Base-by-base conservation (phyloP, 2,329 filamentous ascomycete species). In the Penicillium capsulatum region DNA sequence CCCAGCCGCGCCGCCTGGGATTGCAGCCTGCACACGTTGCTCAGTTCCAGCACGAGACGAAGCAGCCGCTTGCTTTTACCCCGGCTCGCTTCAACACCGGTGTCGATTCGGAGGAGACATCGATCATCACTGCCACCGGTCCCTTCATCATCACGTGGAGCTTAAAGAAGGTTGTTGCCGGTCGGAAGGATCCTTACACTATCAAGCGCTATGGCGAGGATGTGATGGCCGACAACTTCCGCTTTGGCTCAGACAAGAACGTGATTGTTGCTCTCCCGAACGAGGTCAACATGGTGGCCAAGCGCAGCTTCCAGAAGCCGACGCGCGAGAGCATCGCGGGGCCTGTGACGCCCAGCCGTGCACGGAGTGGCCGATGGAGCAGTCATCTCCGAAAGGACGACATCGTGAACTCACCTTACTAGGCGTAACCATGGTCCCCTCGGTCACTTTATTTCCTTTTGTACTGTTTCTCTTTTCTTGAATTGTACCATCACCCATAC, bases 161-260 rank as follows among this genome's bases (percentile, higher is more conserved):
- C 61, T 66, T 98, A 65, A 92, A 89, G 76, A 94, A 94, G 73
- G 77, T 97, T 1, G 66, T 96, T 10, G 76, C 75, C 15, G 87
- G 86, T 36, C 78, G 77, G 50, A 92, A 90, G 66, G 85, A 92
- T 44, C 84, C 91, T 0, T 98, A 98, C 70, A 86, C 83, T 54
- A 97, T 98, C 75, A 96, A 97, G 75, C 84, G 92, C 11, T 98
- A 98, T 62, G 77, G 81, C 1, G 92, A 98, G 58, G 85, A 94
- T 48, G 89, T 98, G 60, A 96, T 94, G 74, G 92, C 92, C 3
- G 92, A 98, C 64, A 94, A 98, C 64, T 98, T 98, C 80, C 89
- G 92, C 58, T 98, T 89, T 59, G 91, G 91, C 32, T 90, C 84
- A 4, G 92, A 98, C 66, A 94, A 95, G 78, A 96, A 96, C 58